Conservation (phyloP, 495 filamentous ascomycete species). For the Geoglossum glabrum region DNA sequence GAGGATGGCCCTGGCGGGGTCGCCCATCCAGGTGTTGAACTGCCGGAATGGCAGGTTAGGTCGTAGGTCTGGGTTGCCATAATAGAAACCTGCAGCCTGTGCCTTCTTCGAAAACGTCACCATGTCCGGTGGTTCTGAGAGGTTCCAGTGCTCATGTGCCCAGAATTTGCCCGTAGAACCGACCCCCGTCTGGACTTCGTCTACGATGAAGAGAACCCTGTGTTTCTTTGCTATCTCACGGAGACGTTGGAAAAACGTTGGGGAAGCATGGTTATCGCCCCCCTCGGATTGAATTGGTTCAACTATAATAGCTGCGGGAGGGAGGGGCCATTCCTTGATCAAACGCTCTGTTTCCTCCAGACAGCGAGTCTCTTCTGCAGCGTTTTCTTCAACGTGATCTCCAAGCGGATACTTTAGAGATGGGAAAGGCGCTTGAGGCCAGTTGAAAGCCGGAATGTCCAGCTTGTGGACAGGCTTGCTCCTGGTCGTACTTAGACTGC, state of each 20-base stretch:
- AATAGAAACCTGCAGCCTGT: conserved; percentile 96
- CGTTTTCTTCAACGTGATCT: conserved; percentile 64
- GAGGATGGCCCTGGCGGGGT: conserved; percentile 72
- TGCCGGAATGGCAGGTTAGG: conserved; percentile 98
- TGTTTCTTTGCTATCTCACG: conserved; percentile 72
- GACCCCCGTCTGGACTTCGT: conserved; percentile 95
- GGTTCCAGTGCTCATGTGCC: conserved; percentile 96
- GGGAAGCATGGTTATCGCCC: conserved; percentile 94
- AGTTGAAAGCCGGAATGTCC: conserved; percentile 95
- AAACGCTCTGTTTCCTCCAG: conserved; percentile 77
- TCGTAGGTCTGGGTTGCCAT: conserved; percentile 64
- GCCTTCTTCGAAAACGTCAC: conserved; percentile 99
- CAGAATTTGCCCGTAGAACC: conserved; percentile 94
- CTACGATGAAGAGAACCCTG: conserved; percentile 82
- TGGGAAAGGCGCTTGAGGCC: conserved; percentile 92
- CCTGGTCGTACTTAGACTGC: conserved; percentile 76
- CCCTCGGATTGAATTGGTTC: conserved; percentile 98
- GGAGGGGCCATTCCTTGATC: conserved; percentile 63
- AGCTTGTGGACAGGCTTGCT: conserved; percentile 97
- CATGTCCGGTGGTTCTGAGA: conserved; percentile 78
- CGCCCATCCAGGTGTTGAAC: conserved; percentile 99
- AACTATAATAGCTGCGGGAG: conserved; percentile 75
- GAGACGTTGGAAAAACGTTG: conserved; percentile 77
- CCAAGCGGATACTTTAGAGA: conserved; percentile 78
- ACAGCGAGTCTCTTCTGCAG: conserved; percentile 61